Percentiles rank a stretch among this genome's conserved stretches.
These are phyloP conservation scores for Solanum hybrid DNA, from an alignment of 305 asterid genomes.

Conservation along the genomic window DNA sequence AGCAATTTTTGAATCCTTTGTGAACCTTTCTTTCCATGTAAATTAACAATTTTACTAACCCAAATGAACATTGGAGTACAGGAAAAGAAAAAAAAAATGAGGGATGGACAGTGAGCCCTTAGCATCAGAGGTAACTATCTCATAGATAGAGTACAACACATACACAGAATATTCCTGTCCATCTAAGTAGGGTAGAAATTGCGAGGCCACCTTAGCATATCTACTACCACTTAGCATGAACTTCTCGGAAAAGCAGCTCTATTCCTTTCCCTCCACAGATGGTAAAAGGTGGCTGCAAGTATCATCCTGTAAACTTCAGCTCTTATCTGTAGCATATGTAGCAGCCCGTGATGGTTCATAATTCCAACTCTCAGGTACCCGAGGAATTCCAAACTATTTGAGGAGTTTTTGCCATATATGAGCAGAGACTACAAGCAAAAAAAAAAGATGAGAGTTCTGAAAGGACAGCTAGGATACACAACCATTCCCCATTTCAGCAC, in stretches of 20 bases:
- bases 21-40: background rate
- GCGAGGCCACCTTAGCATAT: background rate
- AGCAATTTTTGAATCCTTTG: background rate
- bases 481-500: background rate
- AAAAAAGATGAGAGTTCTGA: background rate
- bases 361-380: background rate
- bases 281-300: background rate
- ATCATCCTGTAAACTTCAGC: background rate
- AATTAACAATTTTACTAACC: background rate
- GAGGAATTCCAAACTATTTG: background rate
- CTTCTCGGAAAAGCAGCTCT: too few relatives aligned
- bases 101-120: background rate
- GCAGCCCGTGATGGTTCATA: background rate
- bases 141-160: background rate
- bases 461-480: background rate
- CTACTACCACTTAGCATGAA: background rate
- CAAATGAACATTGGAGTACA: background rate
- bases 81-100: background rate
- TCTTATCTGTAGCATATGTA: background rate
- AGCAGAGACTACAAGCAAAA: background rate
- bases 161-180: background rate
- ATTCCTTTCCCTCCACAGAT: background rate
- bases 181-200: background rate
- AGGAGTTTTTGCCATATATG: background rate
- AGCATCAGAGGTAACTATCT: background rate